Base-by-base conservation (phyloP, 352 stramenopile genomes). In the Pythium myriotylum region DNA sequence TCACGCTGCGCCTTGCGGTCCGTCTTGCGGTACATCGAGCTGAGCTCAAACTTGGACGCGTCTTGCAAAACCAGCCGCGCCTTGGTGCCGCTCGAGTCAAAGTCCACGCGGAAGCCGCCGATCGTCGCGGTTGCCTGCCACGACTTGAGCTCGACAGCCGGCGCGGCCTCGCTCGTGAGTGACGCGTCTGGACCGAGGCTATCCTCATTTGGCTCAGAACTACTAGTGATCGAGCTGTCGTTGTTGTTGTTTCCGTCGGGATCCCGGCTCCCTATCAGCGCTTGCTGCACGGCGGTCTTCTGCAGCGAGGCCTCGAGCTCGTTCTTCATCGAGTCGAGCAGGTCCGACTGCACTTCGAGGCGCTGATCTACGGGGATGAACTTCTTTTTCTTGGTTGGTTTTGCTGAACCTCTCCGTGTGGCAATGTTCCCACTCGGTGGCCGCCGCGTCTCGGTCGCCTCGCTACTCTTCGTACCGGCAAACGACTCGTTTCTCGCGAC, bases 21-120 rank as follows among this genome's bases (percentile, higher is more conserved):
- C 1, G 81, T 94, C 65, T 92, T 92, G 52, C 85, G 81, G 75
- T 94, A 94, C 83, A 94, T 94, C 3, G 85, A 81, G 43, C 73
- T 92, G 35, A 94, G 65, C 54, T 89, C 85, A 52, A 94, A 92
- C 50, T 77, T 76, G 20, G 80, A 79, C 13, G 83, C 83, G 52
- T 94, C 85, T 54, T 92, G 85, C 16, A 94, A 35, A 13, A 76
- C 59, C 14, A 94, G 60, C 12, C 84, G 79, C n/a, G 85, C 81
- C 56, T 91, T 94, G 3, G 77, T 89, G 48, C 88, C 81, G 26
- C 69, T 88, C 24, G 81, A 84, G 59, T 89, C 81, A 54, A 92
- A 87, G 40, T 91, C 81, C 10, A 81, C 70, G 3, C 72, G 72
- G 10, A 77, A 71, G 2, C 79, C 79, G 4, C 73, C 76, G 39